Evolutionary conservation across 176 grass and related monocot species (phyloP).

Genomic region (Tuctoria greenei): DNA sequence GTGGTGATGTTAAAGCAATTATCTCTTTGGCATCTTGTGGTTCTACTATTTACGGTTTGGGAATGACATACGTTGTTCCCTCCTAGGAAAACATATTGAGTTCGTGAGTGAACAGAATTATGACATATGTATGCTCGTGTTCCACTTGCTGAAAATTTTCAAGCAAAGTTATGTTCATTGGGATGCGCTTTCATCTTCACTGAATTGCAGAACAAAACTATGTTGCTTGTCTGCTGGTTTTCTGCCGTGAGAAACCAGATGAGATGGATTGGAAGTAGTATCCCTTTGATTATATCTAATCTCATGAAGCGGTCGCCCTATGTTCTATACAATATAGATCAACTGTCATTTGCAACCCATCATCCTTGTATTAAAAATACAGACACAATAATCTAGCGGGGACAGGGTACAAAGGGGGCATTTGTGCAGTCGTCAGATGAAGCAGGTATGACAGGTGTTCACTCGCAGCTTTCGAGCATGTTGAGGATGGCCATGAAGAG

Average conservation of each 20-base stretch:
- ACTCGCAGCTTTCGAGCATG: slow-evolving; percentile 41
- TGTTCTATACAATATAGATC: not conserved
- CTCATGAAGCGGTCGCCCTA: not conserved
- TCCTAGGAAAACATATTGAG: slow-evolving; percentile 26
- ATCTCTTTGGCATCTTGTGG: slow-evolving; percentile 21
- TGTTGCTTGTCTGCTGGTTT: not conserved
- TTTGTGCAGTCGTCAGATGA: not conserved
- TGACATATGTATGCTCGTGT: not conserved
- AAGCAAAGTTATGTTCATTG: no score
- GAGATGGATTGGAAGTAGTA: not conserved
- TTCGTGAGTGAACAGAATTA: not conserved
- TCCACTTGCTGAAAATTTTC: not conserved
- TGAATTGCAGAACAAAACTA: not conserved
- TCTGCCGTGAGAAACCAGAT: not conserved
- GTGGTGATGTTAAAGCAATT: not conserved
- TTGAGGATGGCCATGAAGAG: slow-evolving; percentile 66
- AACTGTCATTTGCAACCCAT: not conserved
- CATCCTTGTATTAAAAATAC: not conserved
- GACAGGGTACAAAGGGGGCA: not conserved
- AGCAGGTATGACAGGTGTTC: not conserved
- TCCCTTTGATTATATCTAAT: not conserved
- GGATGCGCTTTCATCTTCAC: not conserved
- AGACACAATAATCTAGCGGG: not conserved
- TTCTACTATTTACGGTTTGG: slow-evolving; percentile 25
- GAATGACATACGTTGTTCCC: slow-evolving; percentile 17